Evolutionary conservation across 176 grass and related monocot species (phyloP).

Genomic region (Typha latifolia): DNA sequence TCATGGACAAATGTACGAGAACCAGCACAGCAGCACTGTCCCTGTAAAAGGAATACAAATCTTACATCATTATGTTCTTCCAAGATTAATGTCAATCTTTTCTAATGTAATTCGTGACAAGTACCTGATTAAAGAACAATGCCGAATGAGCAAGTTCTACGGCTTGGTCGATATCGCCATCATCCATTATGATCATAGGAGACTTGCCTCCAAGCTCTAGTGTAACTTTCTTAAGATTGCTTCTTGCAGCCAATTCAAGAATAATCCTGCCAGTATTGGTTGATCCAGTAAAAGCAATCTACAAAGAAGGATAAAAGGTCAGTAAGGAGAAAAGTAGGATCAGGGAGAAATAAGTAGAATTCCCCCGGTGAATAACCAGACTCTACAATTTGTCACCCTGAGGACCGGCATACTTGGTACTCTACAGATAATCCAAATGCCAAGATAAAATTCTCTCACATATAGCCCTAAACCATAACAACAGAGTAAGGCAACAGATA

Average conservation of each 20-base stretch:
- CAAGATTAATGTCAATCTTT: background rate
- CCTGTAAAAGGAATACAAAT: conserved; percentile 24
- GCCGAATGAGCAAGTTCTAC: conserved; percentile 86
- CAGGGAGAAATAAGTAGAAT: too few species aligned
- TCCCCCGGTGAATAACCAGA: too few species aligned
- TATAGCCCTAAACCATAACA: too few species aligned
- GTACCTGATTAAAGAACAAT: conserved; percentile 96
- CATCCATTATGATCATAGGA: conserved; percentile 84
- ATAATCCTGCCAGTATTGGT: conserved; percentile 65
- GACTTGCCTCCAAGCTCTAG: conserved; percentile 96
- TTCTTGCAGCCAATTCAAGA: conserved; percentile 79
- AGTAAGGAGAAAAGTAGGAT: background rate
- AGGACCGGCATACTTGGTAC: too few species aligned
- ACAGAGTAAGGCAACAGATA: too few species aligned
- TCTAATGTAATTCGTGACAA: background rate
- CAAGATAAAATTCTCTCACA: too few species aligned
- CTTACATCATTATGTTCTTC: background rate
- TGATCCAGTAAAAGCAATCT: conserved; percentile 87
- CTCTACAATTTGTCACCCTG: too few species aligned
- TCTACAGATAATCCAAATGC: too few species aligned
- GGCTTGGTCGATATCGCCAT: conserved; percentile 70
- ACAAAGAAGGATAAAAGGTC: background rate
- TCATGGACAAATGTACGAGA: conserved; percentile 96
- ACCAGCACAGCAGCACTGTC: conserved; percentile 93
- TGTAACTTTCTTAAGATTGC: conserved; percentile 88